Percentiles rank a stretch among this genome's conserved stretches.
Conservation (phyloP, 2,329 filamentous ascomycete genomes). For the Aspergillus sp. region DNA sequence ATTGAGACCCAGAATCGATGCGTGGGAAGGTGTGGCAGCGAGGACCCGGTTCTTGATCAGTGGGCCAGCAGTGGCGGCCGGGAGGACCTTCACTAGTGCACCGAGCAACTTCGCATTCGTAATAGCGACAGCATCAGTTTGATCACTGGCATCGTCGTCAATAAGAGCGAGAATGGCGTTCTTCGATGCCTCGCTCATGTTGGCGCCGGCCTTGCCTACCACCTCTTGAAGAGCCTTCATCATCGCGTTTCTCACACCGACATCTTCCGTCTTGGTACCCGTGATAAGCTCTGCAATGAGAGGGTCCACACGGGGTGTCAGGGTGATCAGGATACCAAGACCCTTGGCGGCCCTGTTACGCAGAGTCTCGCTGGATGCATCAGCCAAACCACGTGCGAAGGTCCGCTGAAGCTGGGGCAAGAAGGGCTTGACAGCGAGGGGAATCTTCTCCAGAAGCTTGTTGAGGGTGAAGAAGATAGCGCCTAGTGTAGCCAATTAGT, state of each 20-base stretch:
- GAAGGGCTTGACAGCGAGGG: constrained; percentile 92
- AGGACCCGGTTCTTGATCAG: constrained; percentile 75
- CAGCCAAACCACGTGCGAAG: constrained; percentile 93
- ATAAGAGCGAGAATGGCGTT: constrained; percentile 85
- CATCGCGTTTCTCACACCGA: constrained; percentile 92
- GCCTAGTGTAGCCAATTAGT: constrained; percentile 49
- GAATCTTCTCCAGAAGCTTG: constrained; percentile 95
- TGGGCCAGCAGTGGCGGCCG: constrained; percentile 65
- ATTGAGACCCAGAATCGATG: constrained; percentile 84
- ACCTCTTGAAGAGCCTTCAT: constrained; percentile 95
- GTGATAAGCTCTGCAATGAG: constrained; percentile 89
- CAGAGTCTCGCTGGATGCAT: constrained; percentile 85
- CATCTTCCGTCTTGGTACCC: constrained; percentile 86
- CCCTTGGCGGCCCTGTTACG: constrained; percentile 89
- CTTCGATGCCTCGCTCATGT: constrained; percentile 91
- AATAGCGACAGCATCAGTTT: constrained; percentile 75
- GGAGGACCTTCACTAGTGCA: constrained; percentile 83
- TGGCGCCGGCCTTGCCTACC: constrained; percentile 87
- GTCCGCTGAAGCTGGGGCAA: constrained; percentile 93
- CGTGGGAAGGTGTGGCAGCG: constrained; percentile 70
- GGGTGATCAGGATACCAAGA: constrained; percentile 89
- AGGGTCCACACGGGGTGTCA: constrained; percentile 93
- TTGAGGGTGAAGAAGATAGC: constrained; percentile 93
- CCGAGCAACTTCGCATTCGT: constrained; percentile 89
- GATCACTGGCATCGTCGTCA: constrained; percentile 76